A percentile compares a stretch with the other conserved stretches of the same genome.
Evolutionary conservation across 805 yeast species (phyloP).

Genomic region (Cyberlindnera maritima): DNA sequence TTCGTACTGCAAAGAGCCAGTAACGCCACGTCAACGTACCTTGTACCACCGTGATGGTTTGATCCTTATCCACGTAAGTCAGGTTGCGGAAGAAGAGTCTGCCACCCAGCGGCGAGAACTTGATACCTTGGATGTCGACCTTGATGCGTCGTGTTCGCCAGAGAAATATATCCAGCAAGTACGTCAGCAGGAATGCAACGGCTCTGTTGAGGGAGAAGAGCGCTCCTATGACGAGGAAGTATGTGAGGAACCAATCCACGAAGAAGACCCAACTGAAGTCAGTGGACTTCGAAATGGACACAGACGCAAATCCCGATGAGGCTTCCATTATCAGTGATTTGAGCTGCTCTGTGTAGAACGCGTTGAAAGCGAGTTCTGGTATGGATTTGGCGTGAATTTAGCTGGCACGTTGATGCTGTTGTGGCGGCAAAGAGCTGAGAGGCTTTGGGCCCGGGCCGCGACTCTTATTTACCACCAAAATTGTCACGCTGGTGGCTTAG

Average conservation of each 20-base stretch:
- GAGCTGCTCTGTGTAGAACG: neutral
- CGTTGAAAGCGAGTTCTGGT: neutral
- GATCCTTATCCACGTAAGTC: conserved; percentile 69
- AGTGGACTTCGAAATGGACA: conserved; percentile 29
- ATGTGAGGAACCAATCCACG: conserved; percentile 75
- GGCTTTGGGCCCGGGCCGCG: no score
- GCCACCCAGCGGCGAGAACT: conserved; percentile 80
- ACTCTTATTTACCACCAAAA: neutral
- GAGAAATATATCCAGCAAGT: conserved; percentile 46
- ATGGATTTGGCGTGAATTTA: neutral
- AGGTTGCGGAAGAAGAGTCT: conserved; percentile 75
- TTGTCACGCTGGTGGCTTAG: neutral
- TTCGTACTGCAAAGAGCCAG: conserved; percentile 59
- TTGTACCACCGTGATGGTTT: conserved; percentile 65
- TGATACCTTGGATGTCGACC: conserved; percentile 67
- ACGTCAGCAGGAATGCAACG: conserved; percentile 58
- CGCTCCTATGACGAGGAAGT: conserved; percentile 57
- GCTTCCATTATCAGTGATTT: conserved; percentile 23
- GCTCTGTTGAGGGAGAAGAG: conserved; percentile 76
- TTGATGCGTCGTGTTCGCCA: conserved; percentile 64
- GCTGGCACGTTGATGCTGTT: neutral
- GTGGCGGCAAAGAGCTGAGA: no score
- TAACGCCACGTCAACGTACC: conserved; percentile 87
- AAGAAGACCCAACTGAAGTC: conserved; percentile 71
- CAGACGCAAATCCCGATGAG: conserved; percentile 29